These are phyloP conservation scores for Fusarium tjaetaba DNA, from an alignment of 2,329 filamentous ascomycete species.

Conservation along the genomic window DNA sequence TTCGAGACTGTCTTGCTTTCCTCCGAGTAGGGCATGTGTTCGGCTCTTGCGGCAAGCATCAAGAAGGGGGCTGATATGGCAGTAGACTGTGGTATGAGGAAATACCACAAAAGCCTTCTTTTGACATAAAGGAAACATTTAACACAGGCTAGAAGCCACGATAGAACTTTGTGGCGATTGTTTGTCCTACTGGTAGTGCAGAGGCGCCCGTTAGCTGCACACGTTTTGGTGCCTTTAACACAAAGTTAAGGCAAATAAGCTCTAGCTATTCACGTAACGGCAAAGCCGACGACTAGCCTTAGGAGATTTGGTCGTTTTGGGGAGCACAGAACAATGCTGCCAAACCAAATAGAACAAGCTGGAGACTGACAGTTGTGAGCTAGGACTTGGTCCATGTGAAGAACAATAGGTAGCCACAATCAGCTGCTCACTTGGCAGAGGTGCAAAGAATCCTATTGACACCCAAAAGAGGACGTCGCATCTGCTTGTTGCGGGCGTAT, in stretches of 20 bases:
- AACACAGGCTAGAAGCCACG: background rate
- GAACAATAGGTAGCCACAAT: constrained; percentile 32
- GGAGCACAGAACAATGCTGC: constrained; percentile 1
- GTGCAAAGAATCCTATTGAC: constrained; percentile 18
- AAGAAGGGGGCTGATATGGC: background rate
- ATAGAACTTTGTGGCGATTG: background rate
- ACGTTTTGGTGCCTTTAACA: background rate
- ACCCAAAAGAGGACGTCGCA: constrained; percentile 7
- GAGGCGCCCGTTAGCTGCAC: constrained; percentile 1
- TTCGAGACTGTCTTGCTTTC: background rate
- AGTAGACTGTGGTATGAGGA: background rate
- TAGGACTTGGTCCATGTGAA: constrained; percentile 1
- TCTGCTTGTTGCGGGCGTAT: constrained; percentile 14
- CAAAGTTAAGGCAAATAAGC: constrained; percentile 3
- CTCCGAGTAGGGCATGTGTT: background rate
- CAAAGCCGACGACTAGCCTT: constrained; percentile 6
- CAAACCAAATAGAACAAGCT: constrained; percentile 1
- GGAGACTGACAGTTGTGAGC: background rate
- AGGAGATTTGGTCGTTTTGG: background rate
- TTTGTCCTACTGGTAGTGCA: background rate
- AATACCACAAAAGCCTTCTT: background rate
- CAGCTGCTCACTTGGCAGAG: background rate
- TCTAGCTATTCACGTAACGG: constrained; percentile 15
- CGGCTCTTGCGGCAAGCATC: background rate
- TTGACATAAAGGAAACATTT: background rate